A percentile compares a stretch with the other conserved stretches of the same genome.
These are phyloP conservation scores for Ettlia oleoabundans DNA, from an alignment of 139 green algal species.

Conservation along the genomic window DNA sequence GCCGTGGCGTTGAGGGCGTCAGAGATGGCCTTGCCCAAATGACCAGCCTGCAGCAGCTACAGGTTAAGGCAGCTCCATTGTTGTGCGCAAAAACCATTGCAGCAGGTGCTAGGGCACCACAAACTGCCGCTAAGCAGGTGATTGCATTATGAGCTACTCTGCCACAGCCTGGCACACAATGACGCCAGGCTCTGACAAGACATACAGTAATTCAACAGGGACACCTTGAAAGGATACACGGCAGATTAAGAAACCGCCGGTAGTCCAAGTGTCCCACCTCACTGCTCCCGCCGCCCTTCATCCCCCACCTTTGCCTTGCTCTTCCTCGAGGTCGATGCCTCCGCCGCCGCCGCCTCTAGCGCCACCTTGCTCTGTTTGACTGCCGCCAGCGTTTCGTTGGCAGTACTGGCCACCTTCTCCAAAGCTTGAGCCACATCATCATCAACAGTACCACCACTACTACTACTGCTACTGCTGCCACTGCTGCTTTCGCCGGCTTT, in stretches of 20 bases:
- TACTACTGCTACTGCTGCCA: neutral
- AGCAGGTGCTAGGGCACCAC: too few relatives aligned
- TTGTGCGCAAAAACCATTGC: too few relatives aligned
- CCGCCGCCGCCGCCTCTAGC: slow-evolving; percentile 13
- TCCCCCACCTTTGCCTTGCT: neutral
- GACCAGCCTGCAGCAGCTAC: neutral
- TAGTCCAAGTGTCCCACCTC: too few relatives aligned
- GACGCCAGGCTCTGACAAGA: too few relatives aligned
- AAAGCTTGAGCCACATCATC: slow-evolving; percentile 13
- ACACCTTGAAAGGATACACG: too few relatives aligned
- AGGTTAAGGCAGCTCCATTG: too few relatives aligned
- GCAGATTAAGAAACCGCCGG: too few relatives aligned
- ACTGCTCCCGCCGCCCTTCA: too few relatives aligned
- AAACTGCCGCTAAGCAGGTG: too few relatives aligned
- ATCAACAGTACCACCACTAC: neutral
- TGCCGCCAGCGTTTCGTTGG: slow-evolving; percentile 26
- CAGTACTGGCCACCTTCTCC: slow-evolving; percentile 4
- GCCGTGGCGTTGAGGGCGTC: slow-evolving; percentile 42
- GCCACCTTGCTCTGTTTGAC: slow-evolving; percentile 29
- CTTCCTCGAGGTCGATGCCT: slow-evolving; percentile 5
- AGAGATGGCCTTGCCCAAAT: slow-evolving; percentile 28
- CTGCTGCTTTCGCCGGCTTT: neutral
- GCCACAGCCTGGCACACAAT: too few relatives aligned
- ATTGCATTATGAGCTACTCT: too few relatives aligned
- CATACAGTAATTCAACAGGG: too few relatives aligned